Conservation (phyloP, 2,329 filamentous ascomycete genomes). For the Cercospora brassicicola region DNA sequence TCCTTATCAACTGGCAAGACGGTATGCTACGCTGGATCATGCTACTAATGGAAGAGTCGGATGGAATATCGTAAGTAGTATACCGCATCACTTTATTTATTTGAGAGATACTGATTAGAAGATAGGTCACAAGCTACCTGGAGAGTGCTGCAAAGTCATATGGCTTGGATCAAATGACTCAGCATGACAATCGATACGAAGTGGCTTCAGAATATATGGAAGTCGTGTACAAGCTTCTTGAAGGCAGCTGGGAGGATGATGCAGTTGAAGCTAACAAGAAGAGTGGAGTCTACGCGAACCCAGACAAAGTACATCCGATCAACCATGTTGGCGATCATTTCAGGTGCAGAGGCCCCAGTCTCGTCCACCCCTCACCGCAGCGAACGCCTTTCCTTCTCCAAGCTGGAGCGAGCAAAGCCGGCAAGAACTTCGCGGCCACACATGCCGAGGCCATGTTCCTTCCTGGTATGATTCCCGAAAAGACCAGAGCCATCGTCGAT, state of each 20-base stretch:
- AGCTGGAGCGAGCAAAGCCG: conserved; percentile 50
- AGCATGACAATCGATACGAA: conserved; percentile 53
- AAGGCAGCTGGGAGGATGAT: conserved; percentile 36
- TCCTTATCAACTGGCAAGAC: conserved; percentile 40
- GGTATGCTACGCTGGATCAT: conserved; percentile 42
- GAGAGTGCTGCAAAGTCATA: conserved; percentile 52
- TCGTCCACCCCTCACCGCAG: conserved; percentile 58
- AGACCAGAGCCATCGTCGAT: conserved; percentile 46
- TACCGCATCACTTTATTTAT: too few relatives aligned
- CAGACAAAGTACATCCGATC: conserved; percentile 58
- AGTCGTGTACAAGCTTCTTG: conserved; percentile 36
- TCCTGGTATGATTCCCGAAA: conserved; percentile 46
- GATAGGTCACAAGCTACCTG: conserved; percentile 49
- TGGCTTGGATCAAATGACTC: conserved; percentile 48
- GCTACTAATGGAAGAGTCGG: conserved; percentile 41
- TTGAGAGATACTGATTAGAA: not conserved
- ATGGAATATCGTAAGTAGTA: conserved; percentile 47
- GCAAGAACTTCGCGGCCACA: conserved; percentile 48
- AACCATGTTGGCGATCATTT: conserved; percentile 43
- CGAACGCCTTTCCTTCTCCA: conserved; percentile 59
- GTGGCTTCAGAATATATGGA: conserved; percentile 51
- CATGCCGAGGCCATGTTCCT: conserved; percentile 52
- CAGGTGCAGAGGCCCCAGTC: conserved; percentile 47
- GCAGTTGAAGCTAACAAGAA: conserved; percentile 54
- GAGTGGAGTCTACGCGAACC: conserved; percentile 59